phyloP scores from a whole-genome alignment of 805 yeast species.

The Candida krabiensis region DNA sequence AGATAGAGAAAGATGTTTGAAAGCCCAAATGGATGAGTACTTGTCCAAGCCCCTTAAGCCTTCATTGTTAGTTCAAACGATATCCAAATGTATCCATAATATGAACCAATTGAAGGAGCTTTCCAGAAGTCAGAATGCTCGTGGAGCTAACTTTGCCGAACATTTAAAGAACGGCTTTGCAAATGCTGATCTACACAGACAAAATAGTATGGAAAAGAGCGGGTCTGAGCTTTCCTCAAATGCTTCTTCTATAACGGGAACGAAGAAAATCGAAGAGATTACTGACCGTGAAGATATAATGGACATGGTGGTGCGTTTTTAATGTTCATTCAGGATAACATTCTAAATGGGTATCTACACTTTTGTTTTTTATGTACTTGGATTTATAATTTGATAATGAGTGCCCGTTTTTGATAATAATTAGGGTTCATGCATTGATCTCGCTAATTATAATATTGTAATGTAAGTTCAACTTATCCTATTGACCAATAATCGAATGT shows the following conservation, averaged over 20 bases:
- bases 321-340: neutral
- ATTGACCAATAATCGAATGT: too few species aligned
- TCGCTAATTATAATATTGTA: too few species aligned
- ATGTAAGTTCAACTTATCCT: too few species aligned
- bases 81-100: slow-evolving; percentile 77
- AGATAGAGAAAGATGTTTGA: slow-evolving; percentile 81
- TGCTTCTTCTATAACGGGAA: neutral
- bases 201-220: slow-evolving; percentile 5
- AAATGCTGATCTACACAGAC: slow-evolving; percentile 14
- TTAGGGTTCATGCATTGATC: neutral
- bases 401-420: neutral
- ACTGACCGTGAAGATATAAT: slow-evolving; percentile 6
- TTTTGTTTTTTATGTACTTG: too few species aligned
- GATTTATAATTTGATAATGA: too few species aligned
- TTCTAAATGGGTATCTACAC: too few species aligned
- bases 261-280: slow-evolving; percentile 15
- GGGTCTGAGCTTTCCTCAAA: slow-evolving; percentile 1
- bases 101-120: slow-evolving; percentile 61
- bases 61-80: slow-evolving; percentile 77
- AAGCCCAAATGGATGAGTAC: slow-evolving; percentile 92
- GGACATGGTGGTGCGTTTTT: neutral
- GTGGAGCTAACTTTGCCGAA: slow-evolving; percentile 46
- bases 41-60: slow-evolving; percentile 87
- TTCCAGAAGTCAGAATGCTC: slow-evolving; percentile 43
- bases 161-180: slow-evolving; percentile 24